These are phyloP conservation scores for Akebia trifoliata DNA, from an alignment of 164 flowering plant species.

Conservation along the genomic window DNA sequence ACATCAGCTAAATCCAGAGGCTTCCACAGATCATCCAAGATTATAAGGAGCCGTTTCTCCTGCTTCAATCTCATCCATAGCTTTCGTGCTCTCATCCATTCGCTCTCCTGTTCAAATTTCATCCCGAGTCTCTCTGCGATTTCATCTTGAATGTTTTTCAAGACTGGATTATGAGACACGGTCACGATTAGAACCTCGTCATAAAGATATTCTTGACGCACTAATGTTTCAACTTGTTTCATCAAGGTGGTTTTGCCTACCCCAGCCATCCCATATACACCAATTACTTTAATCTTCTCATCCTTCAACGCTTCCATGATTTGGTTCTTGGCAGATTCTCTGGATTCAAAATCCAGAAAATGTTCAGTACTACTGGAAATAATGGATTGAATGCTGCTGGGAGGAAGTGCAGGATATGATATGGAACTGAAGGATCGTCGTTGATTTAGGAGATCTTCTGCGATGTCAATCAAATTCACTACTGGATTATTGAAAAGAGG, in stretches of 20 bases:
- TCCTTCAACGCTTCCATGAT: slow-evolving; percentile 9
- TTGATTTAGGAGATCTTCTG: too few species aligned
- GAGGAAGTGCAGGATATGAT: too few species aligned
- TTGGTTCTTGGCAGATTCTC: too few species aligned
- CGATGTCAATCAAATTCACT: too few species aligned
- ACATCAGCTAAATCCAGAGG: background rate
- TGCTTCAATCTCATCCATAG: slow-evolving; percentile 3
- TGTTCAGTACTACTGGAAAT: too few species aligned
- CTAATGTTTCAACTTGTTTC: slow-evolving; percentile 7
- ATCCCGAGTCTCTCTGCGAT: slow-evolving; percentile 10
- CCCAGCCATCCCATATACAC: slow-evolving; percentile 9
- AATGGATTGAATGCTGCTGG: too few species aligned
- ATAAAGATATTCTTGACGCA: slow-evolving; percentile 3
- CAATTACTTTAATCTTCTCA: slow-evolving; percentile 4
- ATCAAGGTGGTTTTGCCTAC: slow-evolving; percentile 8
- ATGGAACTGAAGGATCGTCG: too few species aligned
- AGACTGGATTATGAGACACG: slow-evolving; percentile 8
- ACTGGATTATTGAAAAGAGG: too few species aligned
- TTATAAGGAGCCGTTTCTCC: slow-evolving; percentile 6
- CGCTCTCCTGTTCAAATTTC: slow-evolving; percentile 1
- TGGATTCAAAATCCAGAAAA: too few species aligned
- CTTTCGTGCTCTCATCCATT: background rate
- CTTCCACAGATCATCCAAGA: slow-evolving; percentile 1
- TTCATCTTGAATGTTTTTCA: slow-evolving; percentile 13
- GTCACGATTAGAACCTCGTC: slow-evolving; percentile 16